Evolutionary conservation across 169 alveolate species (phyloP).

Genomic region (Ichthyophthirius multifiliis): DNA sequence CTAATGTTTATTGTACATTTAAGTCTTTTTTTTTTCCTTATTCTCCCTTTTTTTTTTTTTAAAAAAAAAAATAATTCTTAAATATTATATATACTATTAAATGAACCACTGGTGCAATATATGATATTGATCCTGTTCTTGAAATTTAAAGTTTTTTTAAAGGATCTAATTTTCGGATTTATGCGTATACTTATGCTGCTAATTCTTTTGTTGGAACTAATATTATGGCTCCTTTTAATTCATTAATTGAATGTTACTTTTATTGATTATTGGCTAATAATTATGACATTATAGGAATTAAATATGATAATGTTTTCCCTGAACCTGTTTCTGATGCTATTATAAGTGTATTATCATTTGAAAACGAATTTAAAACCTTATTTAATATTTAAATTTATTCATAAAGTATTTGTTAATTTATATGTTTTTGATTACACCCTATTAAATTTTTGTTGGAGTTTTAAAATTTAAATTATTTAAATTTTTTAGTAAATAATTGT

Average conservation of each 20-base stretch:
- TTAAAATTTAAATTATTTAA: no score
- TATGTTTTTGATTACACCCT: no score
- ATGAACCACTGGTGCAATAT: slow-evolving; percentile 14
- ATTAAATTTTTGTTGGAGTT: no score
- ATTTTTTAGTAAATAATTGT: no score
- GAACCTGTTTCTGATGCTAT: slow-evolving; percentile 92
- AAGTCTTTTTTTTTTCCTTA: neutral
- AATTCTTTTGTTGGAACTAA: slow-evolving; percentile 92
- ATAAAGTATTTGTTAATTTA: no score
- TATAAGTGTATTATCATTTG: slow-evolving; percentile 81
- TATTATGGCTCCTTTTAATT: slow-evolving; percentile 74
- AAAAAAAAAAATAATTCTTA: neutral
- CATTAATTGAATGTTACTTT: neutral
- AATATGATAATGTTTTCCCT: slow-evolving; percentile 92
- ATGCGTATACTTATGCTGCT: slow-evolving; percentile 90
- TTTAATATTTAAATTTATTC: no score
- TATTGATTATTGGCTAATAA: slow-evolving; percentile 25
- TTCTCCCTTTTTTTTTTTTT: neutral
- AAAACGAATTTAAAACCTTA: no score
- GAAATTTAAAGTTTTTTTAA: neutral
- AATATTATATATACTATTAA: neutral
- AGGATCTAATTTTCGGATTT: slow-evolving; percentile 10
- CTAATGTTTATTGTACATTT: neutral
- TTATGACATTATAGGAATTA: slow-evolving; percentile 89
- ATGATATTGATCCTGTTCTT: slow-evolving; percentile 8